Evolutionary conservation across 2,329 filamentous ascomycete species (phyloP).

Genomic region (Colletotrichum sp.): DNA sequence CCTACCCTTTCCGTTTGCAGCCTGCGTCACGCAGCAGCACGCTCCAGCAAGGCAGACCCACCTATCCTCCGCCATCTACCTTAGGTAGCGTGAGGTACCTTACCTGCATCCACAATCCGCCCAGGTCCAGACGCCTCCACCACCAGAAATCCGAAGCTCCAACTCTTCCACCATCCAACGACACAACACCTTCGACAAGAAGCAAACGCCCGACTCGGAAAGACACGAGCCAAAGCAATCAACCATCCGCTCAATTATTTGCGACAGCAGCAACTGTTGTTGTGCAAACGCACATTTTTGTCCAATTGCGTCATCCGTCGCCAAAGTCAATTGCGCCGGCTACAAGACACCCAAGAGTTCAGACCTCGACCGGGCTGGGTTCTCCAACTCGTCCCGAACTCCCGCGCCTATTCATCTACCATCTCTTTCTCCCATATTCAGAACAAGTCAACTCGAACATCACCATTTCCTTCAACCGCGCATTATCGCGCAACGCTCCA

Average conservation of each 20-base stretch:
- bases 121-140: not conserved
- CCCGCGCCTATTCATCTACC: not conserved
- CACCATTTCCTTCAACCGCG: not conserved
- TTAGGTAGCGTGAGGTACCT: not conserved
- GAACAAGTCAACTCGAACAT: not conserved
- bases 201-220: not conserved
- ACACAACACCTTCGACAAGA: not conserved
- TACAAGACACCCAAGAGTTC: not conserved
- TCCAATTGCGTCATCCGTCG: not conserved
- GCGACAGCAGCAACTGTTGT: not conserved
- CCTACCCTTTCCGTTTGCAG: not conserved
- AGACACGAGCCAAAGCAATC: not conserved
- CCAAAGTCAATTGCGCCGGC: not conserved
- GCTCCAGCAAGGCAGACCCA: not conserved
- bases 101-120: not conserved
- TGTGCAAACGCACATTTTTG: not conserved
- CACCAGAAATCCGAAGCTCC: slow-evolving; percentile 1
- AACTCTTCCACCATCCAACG: not conserved
- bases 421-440: not conserved
- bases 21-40: slow-evolving; percentile 1
- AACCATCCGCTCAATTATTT: not conserved
- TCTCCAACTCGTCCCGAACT: not conserved
- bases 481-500: not conserved
- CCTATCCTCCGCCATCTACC: not conserved
- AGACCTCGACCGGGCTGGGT: not conserved